Evolutionary conservation across 805 yeast species (phyloP).

Genomic region (Yarrowia porcina): DNA sequence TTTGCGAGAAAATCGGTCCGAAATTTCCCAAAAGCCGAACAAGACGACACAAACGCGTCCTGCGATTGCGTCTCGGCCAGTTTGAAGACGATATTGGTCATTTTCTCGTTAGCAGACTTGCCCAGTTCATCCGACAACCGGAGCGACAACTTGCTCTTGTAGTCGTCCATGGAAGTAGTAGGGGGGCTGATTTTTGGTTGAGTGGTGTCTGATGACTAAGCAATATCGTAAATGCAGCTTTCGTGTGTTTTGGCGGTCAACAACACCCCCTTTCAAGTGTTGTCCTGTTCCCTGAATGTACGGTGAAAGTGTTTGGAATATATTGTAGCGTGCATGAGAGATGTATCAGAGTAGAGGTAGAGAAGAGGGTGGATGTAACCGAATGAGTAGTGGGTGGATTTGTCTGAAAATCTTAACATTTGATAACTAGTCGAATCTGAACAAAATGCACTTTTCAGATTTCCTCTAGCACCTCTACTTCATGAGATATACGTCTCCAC

Average conservation of each 20-base stretch:
- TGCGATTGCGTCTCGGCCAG: conserved; percentile 28
- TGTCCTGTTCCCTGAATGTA: too few species aligned
- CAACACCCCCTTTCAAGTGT: background rate
- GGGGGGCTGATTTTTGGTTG: background rate
- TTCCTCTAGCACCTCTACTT: too few species aligned
- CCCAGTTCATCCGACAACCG: conserved; percentile 31
- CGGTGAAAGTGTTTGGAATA: conserved; percentile 8
- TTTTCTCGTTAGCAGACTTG: conserved; percentile 28
- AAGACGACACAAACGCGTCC: conserved; percentile 30
- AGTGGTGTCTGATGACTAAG: background rate
- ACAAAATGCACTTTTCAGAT: too few species aligned
- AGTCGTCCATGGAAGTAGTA: background rate
- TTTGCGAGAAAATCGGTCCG: conserved; percentile 29
- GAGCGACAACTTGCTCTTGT: conserved; percentile 27
- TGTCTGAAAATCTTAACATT: too few species aligned
- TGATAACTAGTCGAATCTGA: too few species aligned
- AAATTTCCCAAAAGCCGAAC: conserved; percentile 34
- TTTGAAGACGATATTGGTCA: conserved; percentile 30
- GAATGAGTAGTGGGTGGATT: background rate
- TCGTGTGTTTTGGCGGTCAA: background rate
- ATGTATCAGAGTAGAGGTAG: background rate
- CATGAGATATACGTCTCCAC: too few species aligned
- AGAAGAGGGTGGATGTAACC: background rate
- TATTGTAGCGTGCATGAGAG: background rate
- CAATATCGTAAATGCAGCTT: background rate